Conservation (phyloP, 352 stramenopile genomes). For the Globisporangium cylindrosporum region DNA sequence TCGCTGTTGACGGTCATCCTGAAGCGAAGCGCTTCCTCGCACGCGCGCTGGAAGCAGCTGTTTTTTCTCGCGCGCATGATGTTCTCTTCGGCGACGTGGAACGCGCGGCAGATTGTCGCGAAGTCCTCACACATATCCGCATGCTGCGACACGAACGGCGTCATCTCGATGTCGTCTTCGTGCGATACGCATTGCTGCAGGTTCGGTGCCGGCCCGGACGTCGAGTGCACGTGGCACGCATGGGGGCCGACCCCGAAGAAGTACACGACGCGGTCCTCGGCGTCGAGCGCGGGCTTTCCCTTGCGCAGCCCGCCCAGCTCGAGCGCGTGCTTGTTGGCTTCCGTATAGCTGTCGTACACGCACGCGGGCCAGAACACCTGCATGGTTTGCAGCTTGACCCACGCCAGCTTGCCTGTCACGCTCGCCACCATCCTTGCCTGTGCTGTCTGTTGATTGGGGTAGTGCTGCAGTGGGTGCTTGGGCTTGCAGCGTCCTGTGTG, state of each 20-base stretch:
- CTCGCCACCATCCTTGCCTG: not conserved
- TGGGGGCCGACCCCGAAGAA: constrained; percentile 70
- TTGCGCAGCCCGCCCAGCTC: constrained; percentile 40
- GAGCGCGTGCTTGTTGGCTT: constrained; percentile 39
- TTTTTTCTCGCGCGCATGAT: constrained; percentile 40
- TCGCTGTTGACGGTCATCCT: constrained; percentile 25
- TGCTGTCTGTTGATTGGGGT: not conserved
- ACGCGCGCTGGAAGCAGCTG: constrained; percentile 47
- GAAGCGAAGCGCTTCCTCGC: constrained; percentile 43
- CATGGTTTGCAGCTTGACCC: constrained; percentile 54
- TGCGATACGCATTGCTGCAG: constrained; percentile 48
- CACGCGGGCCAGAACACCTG: constrained; percentile 71
- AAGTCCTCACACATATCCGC: constrained; percentile 34
- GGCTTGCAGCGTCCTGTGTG: not conserved
- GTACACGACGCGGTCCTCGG: constrained; percentile 71
- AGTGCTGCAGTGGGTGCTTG: not conserved
- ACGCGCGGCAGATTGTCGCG: constrained; percentile 29
- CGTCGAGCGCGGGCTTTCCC: constrained; percentile 52
- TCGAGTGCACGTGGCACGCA: constrained; percentile 26
- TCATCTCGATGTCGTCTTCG: constrained; percentile 33
- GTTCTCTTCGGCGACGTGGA: constrained; percentile 32
- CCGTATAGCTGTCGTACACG: constrained; percentile 59
- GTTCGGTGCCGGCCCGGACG: constrained; percentile 32
- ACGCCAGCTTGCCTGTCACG: constrained; percentile 19
- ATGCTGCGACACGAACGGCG: not conserved